Evolutionary conservation across 2,329 filamentous ascomycete genomes (phyloP).

Genomic region (Fusarium sp.): DNA sequence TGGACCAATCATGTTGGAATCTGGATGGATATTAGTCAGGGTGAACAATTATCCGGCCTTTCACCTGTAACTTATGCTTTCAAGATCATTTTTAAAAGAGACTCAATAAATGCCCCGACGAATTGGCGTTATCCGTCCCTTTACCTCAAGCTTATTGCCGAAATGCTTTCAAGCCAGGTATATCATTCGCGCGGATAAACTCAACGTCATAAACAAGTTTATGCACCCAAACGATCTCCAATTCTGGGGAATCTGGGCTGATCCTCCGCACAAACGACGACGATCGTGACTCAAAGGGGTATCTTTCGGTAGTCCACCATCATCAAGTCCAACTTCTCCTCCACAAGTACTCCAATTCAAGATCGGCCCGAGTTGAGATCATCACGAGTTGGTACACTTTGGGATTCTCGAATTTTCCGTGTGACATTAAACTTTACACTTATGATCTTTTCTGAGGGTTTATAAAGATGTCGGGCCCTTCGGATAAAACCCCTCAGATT

Average conservation of each 20-base stretch:
- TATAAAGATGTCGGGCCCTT: neutral
- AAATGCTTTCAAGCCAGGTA: neutral
- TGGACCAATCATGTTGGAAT: neutral
- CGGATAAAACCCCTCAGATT: fast-evolving
- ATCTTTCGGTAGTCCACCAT: neutral
- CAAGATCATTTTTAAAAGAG: too few relatives aligned
- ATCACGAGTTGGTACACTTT: neutral
- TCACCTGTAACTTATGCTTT: neutral
- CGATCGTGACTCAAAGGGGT: slow-evolving; percentile 7
- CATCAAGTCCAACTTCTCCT: neutral
- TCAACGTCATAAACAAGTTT: slow-evolving; percentile 3
- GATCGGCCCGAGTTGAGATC: slow-evolving; percentile 13
- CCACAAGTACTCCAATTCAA: slow-evolving; percentile 10
- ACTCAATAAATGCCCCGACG: neutral
- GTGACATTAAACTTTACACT: neutral
- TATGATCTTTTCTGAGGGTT: neutral
- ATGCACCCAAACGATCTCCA: neutral
- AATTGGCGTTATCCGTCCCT: fast-evolving
- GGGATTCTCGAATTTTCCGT: neutral
- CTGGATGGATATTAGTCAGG: neutral
- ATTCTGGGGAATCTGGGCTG: neutral
- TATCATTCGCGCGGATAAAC: slow-evolving; percentile 7
- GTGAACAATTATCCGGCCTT: neutral
- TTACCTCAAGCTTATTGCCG: too few relatives aligned
- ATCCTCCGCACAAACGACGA: slow-evolving; percentile 16